These are phyloP conservation scores for Linnemannia zychae DNA, from an alignment of 192 early-diverging fungal species.

Conservation along the genomic window DNA sequence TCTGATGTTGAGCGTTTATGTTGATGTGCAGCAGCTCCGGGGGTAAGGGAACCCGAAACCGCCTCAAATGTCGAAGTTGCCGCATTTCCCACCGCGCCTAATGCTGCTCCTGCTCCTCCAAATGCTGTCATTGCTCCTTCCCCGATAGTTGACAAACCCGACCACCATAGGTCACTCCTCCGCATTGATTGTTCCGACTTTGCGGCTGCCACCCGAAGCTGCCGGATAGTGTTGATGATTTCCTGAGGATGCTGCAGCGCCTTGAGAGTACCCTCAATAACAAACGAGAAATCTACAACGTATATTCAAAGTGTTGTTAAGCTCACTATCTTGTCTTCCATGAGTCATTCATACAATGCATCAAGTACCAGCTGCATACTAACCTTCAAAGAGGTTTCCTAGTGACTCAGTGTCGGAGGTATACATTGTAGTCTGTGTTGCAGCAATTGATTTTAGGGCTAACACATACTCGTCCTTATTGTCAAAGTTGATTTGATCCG, in stretches of 20 bases:
- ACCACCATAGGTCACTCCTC: conserved; percentile 46
- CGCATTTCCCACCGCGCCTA: conserved; percentile 36
- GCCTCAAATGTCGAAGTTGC: conserved; percentile 35
- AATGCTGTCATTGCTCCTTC: conserved; percentile 41
- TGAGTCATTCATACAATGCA: no score
- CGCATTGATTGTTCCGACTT: conserved; percentile 40
- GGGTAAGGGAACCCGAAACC: conserved; percentile 21
- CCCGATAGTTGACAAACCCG: conserved; percentile 32
- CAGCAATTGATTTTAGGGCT: conserved; percentile 28
- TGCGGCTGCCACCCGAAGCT: conserved; percentile 13
- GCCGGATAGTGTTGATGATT: conserved; percentile 35
- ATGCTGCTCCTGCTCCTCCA: conserved; percentile 38
- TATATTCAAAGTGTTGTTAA: not conserved
- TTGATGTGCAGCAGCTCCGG: not conserved
- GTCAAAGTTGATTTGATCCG: conserved; percentile 35
- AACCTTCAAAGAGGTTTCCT: conserved; percentile 55
- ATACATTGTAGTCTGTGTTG: conserved; percentile 45
- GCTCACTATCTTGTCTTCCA: not conserved
- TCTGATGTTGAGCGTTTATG: conserved; percentile 22
- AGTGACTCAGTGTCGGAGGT: conserved; percentile 50
- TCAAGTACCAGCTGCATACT: not conserved
- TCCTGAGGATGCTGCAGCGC: conserved; percentile 44
- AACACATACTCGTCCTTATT: conserved; percentile 25
- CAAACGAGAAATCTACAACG: conserved; percentile 49
- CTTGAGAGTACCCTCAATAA: conserved; percentile 50